Evolutionary conservation across 441 rosid genomes (phyloP).

Genomic region (Lepidium campestre): DNA sequence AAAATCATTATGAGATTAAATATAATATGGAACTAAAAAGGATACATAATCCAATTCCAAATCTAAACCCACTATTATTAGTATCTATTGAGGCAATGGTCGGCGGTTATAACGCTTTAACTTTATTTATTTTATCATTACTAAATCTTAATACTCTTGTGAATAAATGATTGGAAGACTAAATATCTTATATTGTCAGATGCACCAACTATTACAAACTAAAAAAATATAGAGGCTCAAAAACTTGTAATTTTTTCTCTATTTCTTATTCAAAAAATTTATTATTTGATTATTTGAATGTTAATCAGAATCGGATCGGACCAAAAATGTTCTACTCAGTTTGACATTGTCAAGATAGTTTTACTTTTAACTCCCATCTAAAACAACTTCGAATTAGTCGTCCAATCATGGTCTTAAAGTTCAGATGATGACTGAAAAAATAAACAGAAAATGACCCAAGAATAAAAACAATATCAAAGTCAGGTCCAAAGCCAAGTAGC

Average conservation of each 20-base stretch:
- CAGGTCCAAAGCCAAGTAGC: not conserved
- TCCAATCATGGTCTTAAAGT: not conserved
- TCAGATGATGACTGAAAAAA: not conserved
- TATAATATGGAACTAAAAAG: not conserved
- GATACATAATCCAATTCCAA: not conserved
- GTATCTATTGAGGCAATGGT: slow-evolving; percentile 20
- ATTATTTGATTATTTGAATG: not conserved
- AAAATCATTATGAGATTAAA: not conserved
- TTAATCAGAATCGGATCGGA: not conserved
- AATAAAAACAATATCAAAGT: not conserved
- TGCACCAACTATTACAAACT: not conserved
- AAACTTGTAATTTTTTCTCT: no score
- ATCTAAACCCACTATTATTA: not conserved
- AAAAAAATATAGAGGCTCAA: no score
- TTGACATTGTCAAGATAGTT: not conserved
- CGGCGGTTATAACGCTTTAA: slow-evolving; percentile 19
- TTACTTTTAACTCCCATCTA: not conserved
- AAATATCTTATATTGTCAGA: not conserved
- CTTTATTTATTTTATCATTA: not conserved
- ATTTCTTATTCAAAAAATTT: no score
- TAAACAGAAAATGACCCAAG: no score
- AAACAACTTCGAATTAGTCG: not conserved
- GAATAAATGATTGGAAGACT: slow-evolving; percentile 3
- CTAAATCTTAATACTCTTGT: not conserved
- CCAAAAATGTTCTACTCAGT: not conserved